Base-by-base conservation (phyloP, 805 yeast genomes). In the Lipomyces chichibuensis region DNA sequence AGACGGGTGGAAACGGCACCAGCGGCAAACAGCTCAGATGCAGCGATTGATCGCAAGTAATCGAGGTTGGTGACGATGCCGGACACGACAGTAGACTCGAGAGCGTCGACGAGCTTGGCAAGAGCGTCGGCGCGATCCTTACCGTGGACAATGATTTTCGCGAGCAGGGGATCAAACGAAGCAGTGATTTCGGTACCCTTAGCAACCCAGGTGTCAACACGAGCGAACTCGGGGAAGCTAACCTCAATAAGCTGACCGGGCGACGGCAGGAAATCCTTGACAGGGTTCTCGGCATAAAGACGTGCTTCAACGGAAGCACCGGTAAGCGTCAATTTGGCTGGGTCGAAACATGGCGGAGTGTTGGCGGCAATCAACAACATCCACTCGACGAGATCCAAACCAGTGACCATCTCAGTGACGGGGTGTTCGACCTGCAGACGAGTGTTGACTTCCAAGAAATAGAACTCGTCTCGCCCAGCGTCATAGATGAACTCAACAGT, bases 281-380 rank as follows among this genome's bases (percentile, higher is more conserved):
- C 94, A 0, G 99, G 98, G 80, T 95, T 94, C 79, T 94, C 99
- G 49, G 99, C 98, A 73, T 95, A 95, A 60, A 94, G 82, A 77
- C 99, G 85, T 43, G 97, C 98, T 80, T 94, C 99, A 93, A 94
- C 94, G 0, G 97, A 86, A 0, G 96, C 97, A 71, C 99, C 98
- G 59, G 85, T 83, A 49, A 88, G 86, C 14, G 79, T 81, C 61
- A 92, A 83, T 54, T 80, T 79, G 70, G 84, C 85, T 51, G 80
- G 74, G 57, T 75, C 77, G 74, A 92, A 91, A 75, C 88, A 91
- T 5, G 97, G 97, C 3, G 98, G 88, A 72, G 84, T 84, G 75
- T 91, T 93, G 49, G 96, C 97, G 43, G 98, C 98, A 76, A 94
- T 90, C 73, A 83, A 70, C 70, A 94, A 81, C 99, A 95, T 95